Evolutionary conservation across 805 yeast genomes (phyloP), one percentile per base, ranked within the genome.

Genomic region (Isabelozyma heimii): DNA sequence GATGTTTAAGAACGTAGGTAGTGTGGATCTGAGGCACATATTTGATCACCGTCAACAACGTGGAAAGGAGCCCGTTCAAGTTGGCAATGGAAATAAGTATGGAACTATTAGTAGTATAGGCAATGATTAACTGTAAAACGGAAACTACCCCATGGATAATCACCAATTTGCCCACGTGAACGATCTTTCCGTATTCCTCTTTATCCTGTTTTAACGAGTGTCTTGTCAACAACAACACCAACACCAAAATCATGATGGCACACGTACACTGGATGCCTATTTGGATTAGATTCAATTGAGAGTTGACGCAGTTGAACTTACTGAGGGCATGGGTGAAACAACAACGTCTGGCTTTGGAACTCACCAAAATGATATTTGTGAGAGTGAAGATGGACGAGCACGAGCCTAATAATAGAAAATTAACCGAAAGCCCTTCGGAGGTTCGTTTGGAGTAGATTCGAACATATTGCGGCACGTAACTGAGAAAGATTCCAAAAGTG

Each of bases 1-100:
- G 84, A 54, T 84, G 91, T 58, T 85, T 84, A 51, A 89, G 73
- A 1, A 52, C 59, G 57, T 74, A 85, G 0, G 96, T 89, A 38
- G 91, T 87, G 53, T 72, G 65, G 8, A 89, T 75, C 65, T 89
- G 97, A 0, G 97, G 97, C 45, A 89, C 68, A 58, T 88, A 89
- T 66, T 89, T 95, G 30, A 84, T 65, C 15, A 82, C 71, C 0
- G 95, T 84, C 43, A 87, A 67, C 0, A 76, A 45, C 0, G 94
- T 79, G 0, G 92, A 83, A 41, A 83, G 55, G 12, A 88, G 47
- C 0, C 97, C 97, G 51, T 86, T 73, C 17, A 76, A 40, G 53
- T 79, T 77, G 4, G 95, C 88, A 52, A 79, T 72, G 0, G 66
- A 38, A 27, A 63, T 56, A 17, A 76, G 49, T 5, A 58, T 56